Percentiles rank a stretch among this genome's conserved stretches.
These are phyloP conservation scores for Durio zibethinus DNA, from an alignment of 345 rosid species.

Conservation along the genomic window DNA sequence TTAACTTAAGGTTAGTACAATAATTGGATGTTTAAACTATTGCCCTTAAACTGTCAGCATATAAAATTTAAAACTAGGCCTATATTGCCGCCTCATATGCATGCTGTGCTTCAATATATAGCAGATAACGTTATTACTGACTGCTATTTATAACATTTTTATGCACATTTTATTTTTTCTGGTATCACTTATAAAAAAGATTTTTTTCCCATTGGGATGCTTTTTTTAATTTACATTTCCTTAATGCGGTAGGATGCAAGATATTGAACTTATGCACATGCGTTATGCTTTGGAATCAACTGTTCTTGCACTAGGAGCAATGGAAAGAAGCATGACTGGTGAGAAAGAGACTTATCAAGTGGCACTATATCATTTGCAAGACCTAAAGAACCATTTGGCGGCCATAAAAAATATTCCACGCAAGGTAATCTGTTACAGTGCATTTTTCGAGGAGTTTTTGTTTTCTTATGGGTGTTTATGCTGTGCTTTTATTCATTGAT, in stretches of 20 bases:
- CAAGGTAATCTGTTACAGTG: conserved; percentile 46
- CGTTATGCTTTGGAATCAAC: conserved; percentile 87
- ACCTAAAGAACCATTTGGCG: conserved; percentile 68
- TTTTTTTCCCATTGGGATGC: neutral
- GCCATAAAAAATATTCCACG: conserved; percentile 76
- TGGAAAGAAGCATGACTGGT: conserved; percentile 48
- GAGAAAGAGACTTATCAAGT: conserved; percentile 48
- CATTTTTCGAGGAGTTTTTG: conserved; percentile 10
- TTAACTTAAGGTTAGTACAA: neutral
- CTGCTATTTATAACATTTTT: neutral
- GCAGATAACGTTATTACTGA: neutral
- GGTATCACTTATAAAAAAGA: neutral
- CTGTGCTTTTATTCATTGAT: conserved; percentile 7
- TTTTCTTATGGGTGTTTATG: conserved; percentile 12
- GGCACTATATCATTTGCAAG: conserved; percentile 70
- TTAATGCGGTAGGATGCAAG: conserved; percentile 65
- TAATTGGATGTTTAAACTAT: neutral
- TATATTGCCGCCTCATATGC: neutral
- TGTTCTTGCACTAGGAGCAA: conserved; percentile 69
- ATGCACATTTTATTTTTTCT: neutral
- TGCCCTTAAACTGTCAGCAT: neutral
- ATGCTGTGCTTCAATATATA: neutral
- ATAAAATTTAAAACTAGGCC: neutral
- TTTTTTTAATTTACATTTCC: conserved; percentile 10
- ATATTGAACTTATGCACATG: conserved; percentile 95